These are phyloP conservation scores for Phytopythium litorale DNA, from an alignment of 352 stramenopile genomes.

Conservation along the genomic window DNA sequence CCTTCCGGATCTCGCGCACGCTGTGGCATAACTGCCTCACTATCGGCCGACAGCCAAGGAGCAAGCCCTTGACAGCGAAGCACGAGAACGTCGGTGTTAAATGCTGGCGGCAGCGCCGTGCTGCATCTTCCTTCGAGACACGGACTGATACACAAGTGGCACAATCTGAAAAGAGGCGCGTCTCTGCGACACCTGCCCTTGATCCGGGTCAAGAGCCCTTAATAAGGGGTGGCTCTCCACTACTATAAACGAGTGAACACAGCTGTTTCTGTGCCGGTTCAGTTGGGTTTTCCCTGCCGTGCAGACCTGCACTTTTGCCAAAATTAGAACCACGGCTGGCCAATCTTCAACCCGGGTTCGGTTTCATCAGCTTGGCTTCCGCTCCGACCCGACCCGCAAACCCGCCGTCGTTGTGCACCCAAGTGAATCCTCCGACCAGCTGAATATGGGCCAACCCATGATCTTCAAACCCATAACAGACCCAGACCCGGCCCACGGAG, in stretches of 20 bases:
- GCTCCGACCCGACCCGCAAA: not conserved
- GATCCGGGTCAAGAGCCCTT: not conserved
- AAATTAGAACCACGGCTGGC: conserved; percentile 4
- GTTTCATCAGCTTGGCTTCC: not conserved
- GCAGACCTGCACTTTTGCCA: conserved; percentile 4
- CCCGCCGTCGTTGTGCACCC: not conserved
- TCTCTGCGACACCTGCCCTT: not conserved
- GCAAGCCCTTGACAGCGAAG: not conserved
- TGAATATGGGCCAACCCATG: conserved; percentile 1
- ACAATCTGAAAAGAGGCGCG: not conserved
- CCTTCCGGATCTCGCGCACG: not conserved
- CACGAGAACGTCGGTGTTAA: not conserved
- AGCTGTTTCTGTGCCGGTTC: not conserved
- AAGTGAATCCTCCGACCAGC: not conserved
- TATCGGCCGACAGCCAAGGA: not conserved
- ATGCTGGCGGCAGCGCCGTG: not conserved
- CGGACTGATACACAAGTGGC: not conserved
- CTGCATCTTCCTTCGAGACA: not conserved
- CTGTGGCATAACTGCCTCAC: not conserved
- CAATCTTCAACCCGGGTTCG: conserved; percentile 4
- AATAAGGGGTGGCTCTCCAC: not conserved
- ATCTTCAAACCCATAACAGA: not conserved
- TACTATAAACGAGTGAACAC: not conserved
- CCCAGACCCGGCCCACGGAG: not conserved
- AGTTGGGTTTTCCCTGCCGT: not conserved